Conservation (phyloP, 2,329 filamentous ascomycete species). For the Colletotrichum kahawae region DNA sequence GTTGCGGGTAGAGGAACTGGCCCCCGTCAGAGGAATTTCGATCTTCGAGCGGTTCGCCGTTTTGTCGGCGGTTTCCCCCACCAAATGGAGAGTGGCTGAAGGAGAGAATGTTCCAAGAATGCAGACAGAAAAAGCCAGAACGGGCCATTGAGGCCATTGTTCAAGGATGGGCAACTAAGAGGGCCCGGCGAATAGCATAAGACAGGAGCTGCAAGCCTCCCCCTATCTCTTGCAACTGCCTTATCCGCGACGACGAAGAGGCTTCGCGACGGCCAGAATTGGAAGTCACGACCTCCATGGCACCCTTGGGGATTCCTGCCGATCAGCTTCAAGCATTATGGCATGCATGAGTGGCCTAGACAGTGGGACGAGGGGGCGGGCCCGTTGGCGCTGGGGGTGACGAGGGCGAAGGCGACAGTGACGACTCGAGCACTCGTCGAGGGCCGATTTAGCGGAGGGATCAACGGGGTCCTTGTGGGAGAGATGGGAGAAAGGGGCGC, state of each 20-base stretch:
- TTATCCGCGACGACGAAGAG: conserved; percentile 15
- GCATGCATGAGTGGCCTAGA: conserved; percentile 21
- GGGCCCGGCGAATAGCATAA: conserved; percentile 11
- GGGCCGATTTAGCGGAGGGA: background rate
- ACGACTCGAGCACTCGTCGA: background rate
- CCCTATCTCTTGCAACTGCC: conserved; percentile 14
- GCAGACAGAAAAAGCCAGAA: background rate
- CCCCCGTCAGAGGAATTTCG: background rate
- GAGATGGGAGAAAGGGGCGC: background rate
- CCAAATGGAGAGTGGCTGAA: conserved; percentile 1
- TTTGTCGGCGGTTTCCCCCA: background rate
- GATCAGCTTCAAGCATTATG: conserved; percentile 19
- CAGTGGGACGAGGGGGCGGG: conserved; percentile 11
- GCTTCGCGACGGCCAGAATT: conserved; percentile 1
- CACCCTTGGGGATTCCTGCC: conserved; percentile 17
- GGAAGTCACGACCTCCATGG: background rate
- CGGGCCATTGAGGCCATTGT: background rate
- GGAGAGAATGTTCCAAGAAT: conserved; percentile 13
- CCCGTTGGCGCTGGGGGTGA: background rate
- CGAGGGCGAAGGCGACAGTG: background rate
- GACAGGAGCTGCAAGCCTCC: background rate
- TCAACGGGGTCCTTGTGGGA: conserved; percentile 7
- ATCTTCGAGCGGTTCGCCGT: background rate
- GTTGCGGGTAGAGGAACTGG: background rate
- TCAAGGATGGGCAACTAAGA: background rate